Conservation (phyloP, 2,329 filamentous ascomycete genomes). For the Graphilbum sp. region DNA sequence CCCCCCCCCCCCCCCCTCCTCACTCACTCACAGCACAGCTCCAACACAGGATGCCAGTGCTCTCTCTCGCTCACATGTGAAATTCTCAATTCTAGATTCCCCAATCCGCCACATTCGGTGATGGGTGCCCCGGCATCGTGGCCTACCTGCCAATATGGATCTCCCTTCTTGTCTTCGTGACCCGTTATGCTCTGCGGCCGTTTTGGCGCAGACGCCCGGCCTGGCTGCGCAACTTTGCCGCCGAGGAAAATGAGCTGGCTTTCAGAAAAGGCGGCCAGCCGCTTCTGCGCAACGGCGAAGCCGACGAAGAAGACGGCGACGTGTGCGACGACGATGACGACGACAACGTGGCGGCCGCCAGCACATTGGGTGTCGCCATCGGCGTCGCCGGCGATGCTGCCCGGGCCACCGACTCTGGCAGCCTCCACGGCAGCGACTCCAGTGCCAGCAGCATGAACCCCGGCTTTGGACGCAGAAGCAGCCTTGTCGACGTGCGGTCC, state of each 20-base stretch:
- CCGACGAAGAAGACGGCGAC: neutral
- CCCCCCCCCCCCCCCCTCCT: too few relatives aligned
- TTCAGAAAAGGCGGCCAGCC: neutral
- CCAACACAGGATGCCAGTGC: too few relatives aligned
- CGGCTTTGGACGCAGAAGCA: constrained; percentile 3
- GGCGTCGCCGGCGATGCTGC: constrained; percentile 1
- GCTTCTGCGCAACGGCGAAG: neutral
- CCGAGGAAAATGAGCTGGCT: constrained; percentile 11
- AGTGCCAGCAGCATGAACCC: constrained; percentile 4
- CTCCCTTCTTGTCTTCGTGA: constrained; percentile 14
- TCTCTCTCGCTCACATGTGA: neutral
- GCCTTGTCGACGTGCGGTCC: constrained; percentile 1
- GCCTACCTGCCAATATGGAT: constrained; percentile 16
- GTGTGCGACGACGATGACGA: constrained; percentile 1
- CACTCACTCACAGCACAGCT: too few relatives aligned
- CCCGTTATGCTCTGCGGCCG: constrained; percentile 16
- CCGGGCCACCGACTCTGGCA: constrained; percentile 1
- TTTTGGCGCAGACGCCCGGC: constrained; percentile 16
- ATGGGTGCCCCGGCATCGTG: constrained; percentile 16
- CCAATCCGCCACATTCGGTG: constrained; percentile 14
- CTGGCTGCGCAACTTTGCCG: constrained; percentile 19
- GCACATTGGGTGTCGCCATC: neutral
- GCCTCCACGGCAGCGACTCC: constrained; percentile 1
- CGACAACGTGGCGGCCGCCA: neutral
- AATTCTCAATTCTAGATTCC: constrained; percentile 12